Base-by-base conservation (phyloP, 139 green algal genomes). In the Chlamydomonas schloesseri region DNA sequence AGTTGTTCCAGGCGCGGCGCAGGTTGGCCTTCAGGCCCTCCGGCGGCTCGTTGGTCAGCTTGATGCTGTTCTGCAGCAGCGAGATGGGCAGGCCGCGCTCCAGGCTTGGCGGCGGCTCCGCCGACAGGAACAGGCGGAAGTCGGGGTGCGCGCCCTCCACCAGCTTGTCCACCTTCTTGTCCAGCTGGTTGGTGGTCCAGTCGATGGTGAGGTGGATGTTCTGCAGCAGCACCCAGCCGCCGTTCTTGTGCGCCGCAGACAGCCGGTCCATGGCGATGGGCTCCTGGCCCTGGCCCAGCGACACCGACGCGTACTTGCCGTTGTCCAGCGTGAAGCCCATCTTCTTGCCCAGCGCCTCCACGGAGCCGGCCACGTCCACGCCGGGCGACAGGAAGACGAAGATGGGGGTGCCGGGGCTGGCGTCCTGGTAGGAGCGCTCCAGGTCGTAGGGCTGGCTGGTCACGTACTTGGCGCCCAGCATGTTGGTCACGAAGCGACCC, bases 201-300 rank as follows among this genome's bases (percentile, higher is more conserved):
- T 98, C 94, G 72, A 97, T 96, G n/a, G 90, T 95, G 24, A 95
- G 75, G 83, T 93, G 90, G 58, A 95, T 91, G 91, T 94, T 94
- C 85, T 98, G 96, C 33, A 99, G 95, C 91, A 99, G 93, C 83
- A 99, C 96, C 97, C 97, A 99, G 31, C 95, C 96, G 57, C 97
- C 97, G 29, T 97, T 94, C 88, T 95, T 95, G 90, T 96, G 94
- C 24, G 93, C 94, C n/a, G 95, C 91, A 46, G 91, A 92, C 31
- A 99, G 91, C 31, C 93, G 84, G 73, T 92, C 93, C 93, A 98
- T 97, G 18, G 97, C 97, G 73, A 96, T 96, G 33, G 92, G 88
- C 91, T 99, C 97, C 91, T 98, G 96, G 73, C 96, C 96, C 88
- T 98, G 96, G 5, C 96, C 96, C 67, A 99, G 85, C 3, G 93